Evolutionary conservation across 2,329 filamentous ascomycete species (phyloP), one percentile per base, ranked within the genome.

Genomic region (Paecilomyces formosus): DNA sequence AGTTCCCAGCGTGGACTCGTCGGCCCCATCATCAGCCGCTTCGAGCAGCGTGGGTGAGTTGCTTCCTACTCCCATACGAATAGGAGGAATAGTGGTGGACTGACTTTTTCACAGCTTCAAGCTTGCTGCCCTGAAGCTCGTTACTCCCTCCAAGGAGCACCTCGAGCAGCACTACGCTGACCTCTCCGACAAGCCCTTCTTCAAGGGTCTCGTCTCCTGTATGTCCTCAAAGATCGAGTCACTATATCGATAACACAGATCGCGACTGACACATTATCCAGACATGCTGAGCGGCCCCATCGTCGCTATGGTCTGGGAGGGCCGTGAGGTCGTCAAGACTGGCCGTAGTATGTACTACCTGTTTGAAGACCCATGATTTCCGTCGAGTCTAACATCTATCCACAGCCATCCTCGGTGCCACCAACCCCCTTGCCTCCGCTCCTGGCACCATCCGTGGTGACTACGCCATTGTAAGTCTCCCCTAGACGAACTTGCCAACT

Each of bases 221-320:
- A 85, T 67, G 89, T 78, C 11, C 58, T 39, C 35, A 52, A 28
- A n/a, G n/a, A n/a, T n/a, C n/a, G n/a, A n/a, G n/a, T n/a, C n/a
- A n/a, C n/a, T n/a, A n/a, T n/a, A n/a, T n/a, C n/a, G n/a, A n/a
- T 49, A 31, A 22, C 5, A 55, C 59, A 54, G 55, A 49, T 26
- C 26, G 3, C n/a, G n/a, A 55, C 65, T 71, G 62, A 72, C 28
- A 24, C 52, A 30, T 51, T 24, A 58, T 28, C 62, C 66, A 96
- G 92, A 97, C 87, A 99, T 97, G 94, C 82, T 86, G 79, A 92
- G 88, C 78, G 94, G 94, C 78, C 94, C 94, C 78, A 93, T 99
- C 83, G 88, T 85, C 84, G 94, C 94, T 83, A 99, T 97, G 93
- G 89, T 99, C 81, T 99, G 94, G 94, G 92, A 99, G 82, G 94